These are phyloP conservation scores for Mycena chlorophos DNA, from an alignment of 768 basidiomycete genomes.

Conservation along the genomic window DNA sequence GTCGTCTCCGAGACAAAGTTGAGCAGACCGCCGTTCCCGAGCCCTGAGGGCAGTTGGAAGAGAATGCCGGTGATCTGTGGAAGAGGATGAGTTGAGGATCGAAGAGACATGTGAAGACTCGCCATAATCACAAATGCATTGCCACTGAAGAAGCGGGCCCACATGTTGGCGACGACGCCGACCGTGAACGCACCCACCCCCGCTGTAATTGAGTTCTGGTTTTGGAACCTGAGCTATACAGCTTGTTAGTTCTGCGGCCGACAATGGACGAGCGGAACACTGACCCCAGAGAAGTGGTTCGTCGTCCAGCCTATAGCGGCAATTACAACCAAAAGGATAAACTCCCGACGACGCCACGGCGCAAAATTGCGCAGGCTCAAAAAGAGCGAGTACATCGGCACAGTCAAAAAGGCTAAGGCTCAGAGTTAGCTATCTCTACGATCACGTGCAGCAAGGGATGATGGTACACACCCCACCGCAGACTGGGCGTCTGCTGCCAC, in stretches of 20 bases:
- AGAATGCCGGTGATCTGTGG: constrained; percentile 71
- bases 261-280: too few species aligned
- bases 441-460: neutral
- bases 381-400: constrained; percentile 68
- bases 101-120: constrained; percentile 18
- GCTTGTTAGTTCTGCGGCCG: too few species aligned
- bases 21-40: constrained; percentile 78
- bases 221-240: constrained; percentile 58
- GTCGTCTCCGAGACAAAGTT: constrained; percentile 62
- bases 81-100: neutral
- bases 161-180: constrained; percentile 76
- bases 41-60: constrained; percentile 82
- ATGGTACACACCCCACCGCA: constrained; percentile 66
- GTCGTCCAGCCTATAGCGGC: constrained; percentile 74
- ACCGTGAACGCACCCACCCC: constrained; percentile 83
- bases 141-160: constrained; percentile 70
- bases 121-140: constrained; percentile 85
- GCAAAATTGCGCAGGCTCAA: constrained; percentile 67
- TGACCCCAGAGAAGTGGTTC: constrained; percentile 72
- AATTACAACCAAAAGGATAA: constrained; percentile 61
- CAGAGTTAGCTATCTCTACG: neutral
- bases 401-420: constrained; percentile 62
- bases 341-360: constrained; percentile 55
- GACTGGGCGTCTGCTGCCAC: constrained; percentile 71
- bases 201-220: constrained; percentile 75